These are phyloP conservation scores for Alloteropsis angusta DNA, from an alignment of 202 grass and related monocot species.

Conservation along the genomic window DNA sequence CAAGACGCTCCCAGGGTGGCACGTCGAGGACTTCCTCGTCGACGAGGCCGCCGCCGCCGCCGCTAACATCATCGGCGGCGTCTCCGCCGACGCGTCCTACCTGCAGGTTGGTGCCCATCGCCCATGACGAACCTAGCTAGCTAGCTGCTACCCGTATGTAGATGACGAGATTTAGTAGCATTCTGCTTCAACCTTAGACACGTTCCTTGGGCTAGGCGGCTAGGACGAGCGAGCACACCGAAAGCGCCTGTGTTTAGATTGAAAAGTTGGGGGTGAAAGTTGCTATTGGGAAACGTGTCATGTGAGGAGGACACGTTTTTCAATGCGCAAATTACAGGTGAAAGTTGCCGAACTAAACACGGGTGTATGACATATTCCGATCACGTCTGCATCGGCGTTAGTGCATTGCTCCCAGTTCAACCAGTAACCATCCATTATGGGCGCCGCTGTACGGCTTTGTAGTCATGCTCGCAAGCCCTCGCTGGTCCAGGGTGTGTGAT, in stretches of 20 bases:
- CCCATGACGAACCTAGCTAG: background rate
- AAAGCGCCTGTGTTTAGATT: too few relatives aligned
- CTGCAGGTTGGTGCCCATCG: constrained; percentile 46
- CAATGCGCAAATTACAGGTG: too few relatives aligned
- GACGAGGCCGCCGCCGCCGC: constrained; percentile 29
- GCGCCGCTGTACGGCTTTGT: constrained; percentile 3
- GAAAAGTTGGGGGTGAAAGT: too few relatives aligned
- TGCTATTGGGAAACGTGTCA: too few relatives aligned
- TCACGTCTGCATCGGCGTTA: constrained; percentile 32
- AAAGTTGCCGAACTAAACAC: too few relatives aligned
- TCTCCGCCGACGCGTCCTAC: constrained; percentile 21
- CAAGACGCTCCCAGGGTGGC: constrained; percentile 75
- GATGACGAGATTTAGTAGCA: too few relatives aligned
- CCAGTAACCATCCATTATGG: constrained; percentile 19
- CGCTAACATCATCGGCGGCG: background rate
- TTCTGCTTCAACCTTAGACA: background rate
- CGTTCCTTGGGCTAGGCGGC: background rate
- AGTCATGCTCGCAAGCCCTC: constrained; percentile 8
- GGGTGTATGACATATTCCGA: background rate
- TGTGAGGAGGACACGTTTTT: too few relatives aligned
- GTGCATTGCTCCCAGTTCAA: constrained; percentile 1
- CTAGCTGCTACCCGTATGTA: background rate
- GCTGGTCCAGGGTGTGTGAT: constrained; percentile 18
- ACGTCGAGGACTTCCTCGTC: constrained; percentile 74
- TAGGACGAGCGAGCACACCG: background rate